Evolutionary conservation across 305 asterid genomes (phyloP).

Genomic region (Euphrasia arctica): DNA sequence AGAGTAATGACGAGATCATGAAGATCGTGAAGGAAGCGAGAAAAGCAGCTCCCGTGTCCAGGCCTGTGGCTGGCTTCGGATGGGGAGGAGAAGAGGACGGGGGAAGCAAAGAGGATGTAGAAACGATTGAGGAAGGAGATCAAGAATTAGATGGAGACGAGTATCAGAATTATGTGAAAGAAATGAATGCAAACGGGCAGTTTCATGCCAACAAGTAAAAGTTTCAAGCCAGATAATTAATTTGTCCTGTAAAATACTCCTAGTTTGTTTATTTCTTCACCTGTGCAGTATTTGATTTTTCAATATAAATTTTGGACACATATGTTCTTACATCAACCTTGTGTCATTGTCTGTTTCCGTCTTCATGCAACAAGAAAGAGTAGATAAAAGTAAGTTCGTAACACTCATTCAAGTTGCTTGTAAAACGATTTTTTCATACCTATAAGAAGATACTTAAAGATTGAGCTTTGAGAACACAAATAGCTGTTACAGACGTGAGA

Average conservation of each 20-base stretch:
- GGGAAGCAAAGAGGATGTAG: slow-evolving; percentile 10
- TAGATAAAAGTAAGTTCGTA: slow-evolving; percentile 27
- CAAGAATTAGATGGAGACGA: slow-evolving; percentile 49
- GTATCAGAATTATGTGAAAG: slow-evolving; percentile 69
- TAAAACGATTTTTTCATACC: slow-evolving; percentile 75
- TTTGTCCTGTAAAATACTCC: no score
- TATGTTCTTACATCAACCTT: no score
- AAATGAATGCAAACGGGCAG: slow-evolving; percentile 77
- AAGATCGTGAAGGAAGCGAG: slow-evolving; percentile 66
- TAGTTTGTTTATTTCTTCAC: background rate
- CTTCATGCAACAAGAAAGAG: background rate
- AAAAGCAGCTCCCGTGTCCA: slow-evolving; percentile 41
- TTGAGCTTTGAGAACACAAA: background rate
- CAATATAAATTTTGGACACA: no score
- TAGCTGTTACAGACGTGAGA: background rate
- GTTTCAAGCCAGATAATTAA: background rate
- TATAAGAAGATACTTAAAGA: slow-evolving; percentile 25
- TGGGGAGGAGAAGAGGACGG: slow-evolving; percentile 65
- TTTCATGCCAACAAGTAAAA: slow-evolving; percentile 34
- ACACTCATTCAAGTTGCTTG: slow-evolving; percentile 77
- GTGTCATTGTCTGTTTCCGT: background rate
- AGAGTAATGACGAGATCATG: slow-evolving; percentile 68
- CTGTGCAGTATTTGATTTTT: background rate
- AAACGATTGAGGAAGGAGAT: slow-evolving; percentile 29
- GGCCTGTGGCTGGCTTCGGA: slow-evolving; percentile 38